Evolutionary conservation across 2,329 filamentous ascomycete genomes (phyloP), one percentile per base, ranked within the genome.

Genomic region (Colletotrichum horii): DNA sequence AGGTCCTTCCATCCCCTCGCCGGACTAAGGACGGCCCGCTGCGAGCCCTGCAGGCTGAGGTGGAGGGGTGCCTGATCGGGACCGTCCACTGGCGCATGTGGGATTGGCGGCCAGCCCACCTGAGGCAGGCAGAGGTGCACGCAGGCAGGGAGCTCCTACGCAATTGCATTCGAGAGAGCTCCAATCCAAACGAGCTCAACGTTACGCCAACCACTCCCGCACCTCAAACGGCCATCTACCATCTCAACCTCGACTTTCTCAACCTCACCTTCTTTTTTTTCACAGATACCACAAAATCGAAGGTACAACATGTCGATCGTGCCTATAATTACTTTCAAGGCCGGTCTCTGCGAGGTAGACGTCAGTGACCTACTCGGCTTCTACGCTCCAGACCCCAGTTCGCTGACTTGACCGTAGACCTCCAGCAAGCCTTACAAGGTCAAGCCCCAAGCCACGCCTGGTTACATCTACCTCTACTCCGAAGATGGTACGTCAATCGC

Each of bases 311-410:
- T 98, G 96, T 95, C 96, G 77, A 93, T 95, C 85, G 85, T 90
- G 79, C 96, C 96, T 36, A 91, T 98, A 82, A 96, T 98, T 84
- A 98, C 96, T 19, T 98, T 98, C 91, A 98, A 98, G 90, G 96
- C 96, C 78, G 96, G 96, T 85, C 92, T 91, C 84, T 98, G 96
- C 87, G 93, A 97, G 69, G 84, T 96, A 76, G 93, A 96, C 84
- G 96, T 98, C 87, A 83, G 94, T 89, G 66, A 79, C 81, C 74
- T 81, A 78, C 80, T 72, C 80, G 58, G 15, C 66, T 52, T 67
- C 70, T 32, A n/a, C 55, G 19, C n/a, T 52, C 19, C 58, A 38
- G 19, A 74, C 74, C 62, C 26, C 64, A 30, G 65, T 70, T 61
- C 62, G 34, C 77, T 78, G 81, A 78, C 74, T 81, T 78, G 14